These are phyloP conservation scores for Lecanicillium sp. DNA, from an alignment of 2,329 filamentous ascomycete species.

Conservation along the genomic window DNA sequence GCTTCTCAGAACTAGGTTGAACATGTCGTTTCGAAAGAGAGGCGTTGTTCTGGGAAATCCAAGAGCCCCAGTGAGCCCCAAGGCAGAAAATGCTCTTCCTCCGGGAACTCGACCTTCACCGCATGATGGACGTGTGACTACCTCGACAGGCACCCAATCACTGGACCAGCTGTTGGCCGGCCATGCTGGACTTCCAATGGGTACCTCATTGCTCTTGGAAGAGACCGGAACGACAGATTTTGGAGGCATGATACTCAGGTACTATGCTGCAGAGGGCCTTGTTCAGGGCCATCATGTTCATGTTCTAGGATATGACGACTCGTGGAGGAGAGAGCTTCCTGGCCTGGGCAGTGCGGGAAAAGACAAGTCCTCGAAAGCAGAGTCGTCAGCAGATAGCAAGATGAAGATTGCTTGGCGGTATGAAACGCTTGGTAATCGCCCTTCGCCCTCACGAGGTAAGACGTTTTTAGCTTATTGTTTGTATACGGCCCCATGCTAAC, in stretches of 20 bases:
- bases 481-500: background rate
- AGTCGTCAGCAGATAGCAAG: constrained; percentile 50
- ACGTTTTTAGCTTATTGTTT: constrained; percentile 2
- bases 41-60: constrained; percentile 41
- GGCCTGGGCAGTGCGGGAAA: constrained; percentile 46
- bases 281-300: constrained; percentile 87
- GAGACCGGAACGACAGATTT: constrained; percentile 95
- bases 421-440: constrained; percentile 66
- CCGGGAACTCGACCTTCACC: constrained; percentile 71
- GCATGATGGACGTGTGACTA: constrained; percentile 78
- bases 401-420: constrained; percentile 99
- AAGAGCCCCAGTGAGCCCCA: constrained; percentile 12
- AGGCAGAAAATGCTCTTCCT: constrained; percentile 29
- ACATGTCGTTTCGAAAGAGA: constrained; percentile 52
- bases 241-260: constrained; percentile 72
- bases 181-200: constrained; percentile 76
- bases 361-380: constrained; percentile 32
- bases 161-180: constrained; percentile 80
- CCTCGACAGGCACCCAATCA: constrained; percentile 82
- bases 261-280: constrained; percentile 88
- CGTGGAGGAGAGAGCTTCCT: constrained; percentile 78
- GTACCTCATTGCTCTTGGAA: constrained; percentile 71
- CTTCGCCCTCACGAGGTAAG: constrained; percentile 59
- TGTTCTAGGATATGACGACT: constrained; percentile 69
- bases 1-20: background rate